These are phyloP conservation scores for Metschnikowia picachoensis DNA, from an alignment of 805 yeast genomes.

Conservation along the genomic window DNA sequence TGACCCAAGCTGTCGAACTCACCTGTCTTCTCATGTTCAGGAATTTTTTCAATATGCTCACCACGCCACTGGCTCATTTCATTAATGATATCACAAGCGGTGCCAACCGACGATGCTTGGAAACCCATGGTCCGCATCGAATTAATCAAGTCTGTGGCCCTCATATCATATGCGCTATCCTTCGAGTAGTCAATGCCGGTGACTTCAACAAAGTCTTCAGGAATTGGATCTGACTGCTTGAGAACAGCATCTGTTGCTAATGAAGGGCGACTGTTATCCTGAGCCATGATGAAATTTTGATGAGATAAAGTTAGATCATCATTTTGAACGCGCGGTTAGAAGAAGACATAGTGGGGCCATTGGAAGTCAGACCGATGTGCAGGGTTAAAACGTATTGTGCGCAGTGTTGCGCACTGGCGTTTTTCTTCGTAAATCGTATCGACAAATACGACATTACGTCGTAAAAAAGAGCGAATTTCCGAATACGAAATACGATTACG, in stretches of 20 bases:
- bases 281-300: background rate
- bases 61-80: constrained; percentile 96
- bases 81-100: constrained; percentile 89
- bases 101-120: constrained; percentile 83
- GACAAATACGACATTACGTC: too few relatives aligned
- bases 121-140: constrained; percentile 96
- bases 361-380: too few relatives aligned
- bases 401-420: too few relatives aligned
- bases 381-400: too few relatives aligned
- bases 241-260: constrained; percentile 89
- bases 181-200: constrained; percentile 87
- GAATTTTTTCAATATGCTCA: constrained; percentile 59
- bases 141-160: constrained; percentile 71
- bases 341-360: too few relatives aligned
- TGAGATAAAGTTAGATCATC: background rate
- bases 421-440: too few relatives aligned
- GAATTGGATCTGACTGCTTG: constrained; percentile 80
- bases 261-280: constrained; percentile 44
- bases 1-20: constrained; percentile 72
- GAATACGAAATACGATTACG: too few relatives aligned
- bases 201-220: constrained; percentile 73
- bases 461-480: too few relatives aligned
- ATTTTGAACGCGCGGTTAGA: constrained; percentile 1
- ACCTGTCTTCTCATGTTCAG: constrained; percentile 65
- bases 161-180: constrained; percentile 69